Evolutionary conservation across 768 basidiomycete species (phyloP).

Genomic region (Podaxis pistillaris): DNA sequence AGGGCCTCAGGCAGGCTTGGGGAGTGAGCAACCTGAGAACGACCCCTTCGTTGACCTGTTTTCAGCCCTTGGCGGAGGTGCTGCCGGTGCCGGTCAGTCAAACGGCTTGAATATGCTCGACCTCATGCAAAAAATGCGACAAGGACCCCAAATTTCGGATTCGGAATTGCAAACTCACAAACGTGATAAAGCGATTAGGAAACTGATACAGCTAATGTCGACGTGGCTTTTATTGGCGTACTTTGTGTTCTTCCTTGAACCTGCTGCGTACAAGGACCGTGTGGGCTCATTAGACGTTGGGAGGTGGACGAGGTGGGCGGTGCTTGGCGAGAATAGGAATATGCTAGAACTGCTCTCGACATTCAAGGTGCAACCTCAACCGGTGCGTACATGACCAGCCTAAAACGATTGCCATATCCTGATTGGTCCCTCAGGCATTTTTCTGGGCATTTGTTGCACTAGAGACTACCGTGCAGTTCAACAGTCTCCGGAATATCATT

Average conservation of each 20-base stretch:
- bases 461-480: conserved; percentile 67
- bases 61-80: conserved; percentile 12
- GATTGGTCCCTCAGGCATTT: conserved; percentile 54
- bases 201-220: conserved; percentile 61
- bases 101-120: conserved; percentile 20
- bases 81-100: conserved; percentile 13
- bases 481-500: conserved; percentile 67
- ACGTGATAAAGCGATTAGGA: conserved; percentile 41
- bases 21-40: neutral
- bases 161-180: conserved; percentile 6
- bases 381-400: conserved; percentile 41
- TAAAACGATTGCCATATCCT: neutral
- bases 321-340: conserved; percentile 41
- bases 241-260: conserved; percentile 69
- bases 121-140: conserved; percentile 22
- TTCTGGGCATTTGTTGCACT: conserved; percentile 81
- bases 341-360: conserved; percentile 25
- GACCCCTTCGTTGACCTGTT: conserved; percentile 3
- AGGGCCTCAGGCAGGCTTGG: conserved; percentile 31
- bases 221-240: conserved; percentile 66
- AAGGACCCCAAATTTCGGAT: neutral
- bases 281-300: conserved; percentile 31
- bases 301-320: conserved; percentile 63
- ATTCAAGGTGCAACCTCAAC: conserved; percentile 45
- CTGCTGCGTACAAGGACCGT: conserved; percentile 42